phyloP scores from a whole-genome alignment of 768 basidiomycete species.

The Termitomyces sp. region DNA sequence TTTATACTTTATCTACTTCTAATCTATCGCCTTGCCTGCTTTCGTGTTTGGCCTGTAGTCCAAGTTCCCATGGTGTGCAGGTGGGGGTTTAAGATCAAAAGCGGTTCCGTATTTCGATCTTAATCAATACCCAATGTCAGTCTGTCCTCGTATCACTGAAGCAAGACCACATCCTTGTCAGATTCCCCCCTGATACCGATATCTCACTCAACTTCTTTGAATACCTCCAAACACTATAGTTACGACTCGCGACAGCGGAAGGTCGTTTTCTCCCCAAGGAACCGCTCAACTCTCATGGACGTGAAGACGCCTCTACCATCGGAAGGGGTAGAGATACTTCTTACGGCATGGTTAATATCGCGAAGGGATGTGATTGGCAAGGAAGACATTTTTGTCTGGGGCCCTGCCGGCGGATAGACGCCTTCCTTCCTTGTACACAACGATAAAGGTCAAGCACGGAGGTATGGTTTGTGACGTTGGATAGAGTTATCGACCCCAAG shows the following conservation, averaged over 20 bases:
- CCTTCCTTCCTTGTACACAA: not conserved
- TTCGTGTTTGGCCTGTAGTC: no score
- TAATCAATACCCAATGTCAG: slow-evolving; percentile 3
- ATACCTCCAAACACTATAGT: not conserved
- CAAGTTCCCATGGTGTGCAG: no score
- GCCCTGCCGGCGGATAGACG: slow-evolving; percentile 1
- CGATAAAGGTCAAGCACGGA: not conserved
- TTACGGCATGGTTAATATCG: not conserved
- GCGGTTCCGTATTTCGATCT: not conserved
- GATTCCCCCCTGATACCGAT: not conserved
- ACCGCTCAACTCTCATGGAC: not conserved
- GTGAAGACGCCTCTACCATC: not conserved
- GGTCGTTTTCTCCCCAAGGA: slow-evolving; percentile 1
- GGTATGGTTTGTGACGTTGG: slow-evolving; percentile 1
- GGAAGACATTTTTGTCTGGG: not conserved
- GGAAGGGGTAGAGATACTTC: not conserved
- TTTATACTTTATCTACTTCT: no score
- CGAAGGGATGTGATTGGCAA: not conserved
- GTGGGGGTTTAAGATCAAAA: no score
- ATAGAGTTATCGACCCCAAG: not conserved
- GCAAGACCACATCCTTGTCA: not conserved
- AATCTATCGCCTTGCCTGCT: no score
- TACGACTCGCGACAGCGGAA: slow-evolving; percentile 1
- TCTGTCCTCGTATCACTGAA: not conserved
- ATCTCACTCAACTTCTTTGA: slow-evolving; percentile 1